Conservation (phyloP, 352 stramenopile species). For the Globisporangium irregulare region DNA sequence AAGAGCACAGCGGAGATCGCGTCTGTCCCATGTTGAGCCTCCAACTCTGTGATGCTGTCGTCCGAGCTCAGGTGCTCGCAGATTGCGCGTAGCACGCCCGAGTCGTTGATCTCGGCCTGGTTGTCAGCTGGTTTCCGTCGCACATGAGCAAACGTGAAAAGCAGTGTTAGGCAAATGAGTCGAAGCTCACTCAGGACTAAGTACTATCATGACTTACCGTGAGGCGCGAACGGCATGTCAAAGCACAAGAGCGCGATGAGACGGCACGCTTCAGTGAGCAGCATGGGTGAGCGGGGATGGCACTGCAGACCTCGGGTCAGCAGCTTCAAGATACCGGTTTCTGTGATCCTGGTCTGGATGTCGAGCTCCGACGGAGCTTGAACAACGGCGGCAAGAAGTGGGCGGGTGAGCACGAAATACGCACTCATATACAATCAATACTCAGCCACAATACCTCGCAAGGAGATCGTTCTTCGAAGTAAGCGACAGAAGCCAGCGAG, state of each 20-base stretch:
- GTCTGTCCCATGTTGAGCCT: slow-evolving; percentile 24
- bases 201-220: slow-evolving; percentile 25
- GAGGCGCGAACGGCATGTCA: slow-evolving; percentile 37
- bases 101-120: slow-evolving; percentile 37
- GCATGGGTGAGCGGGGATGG: slow-evolving; percentile 20
- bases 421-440: not conserved
- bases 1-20: slow-evolving; percentile 38
- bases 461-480: slow-evolving; percentile 41
- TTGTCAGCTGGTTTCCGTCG: slow-evolving; percentile 39
- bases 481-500: slow-evolving; percentile 43
- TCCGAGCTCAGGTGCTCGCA: slow-evolving; percentile 18
- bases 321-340: slow-evolving; percentile 34
- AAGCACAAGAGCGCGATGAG: slow-evolving; percentile 50
- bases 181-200: not conserved
- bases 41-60: slow-evolving; percentile 16
- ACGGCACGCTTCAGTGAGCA: slow-evolving; percentile 41
- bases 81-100: slow-evolving; percentile 32
- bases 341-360: slow-evolving; percentile 55
- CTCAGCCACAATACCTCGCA: slow-evolving; percentile 32
- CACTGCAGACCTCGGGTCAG: slow-evolving; percentile 26
- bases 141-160: not conserved
- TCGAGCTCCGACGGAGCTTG: slow-evolving; percentile 46
- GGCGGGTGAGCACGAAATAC: not conserved
- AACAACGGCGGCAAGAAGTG: not conserved
- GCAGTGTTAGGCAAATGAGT: not conserved